Evolutionary conservation across 116 monocot genomes (phyloP).

Genomic region (Dioscorea cayenensis): DNA sequence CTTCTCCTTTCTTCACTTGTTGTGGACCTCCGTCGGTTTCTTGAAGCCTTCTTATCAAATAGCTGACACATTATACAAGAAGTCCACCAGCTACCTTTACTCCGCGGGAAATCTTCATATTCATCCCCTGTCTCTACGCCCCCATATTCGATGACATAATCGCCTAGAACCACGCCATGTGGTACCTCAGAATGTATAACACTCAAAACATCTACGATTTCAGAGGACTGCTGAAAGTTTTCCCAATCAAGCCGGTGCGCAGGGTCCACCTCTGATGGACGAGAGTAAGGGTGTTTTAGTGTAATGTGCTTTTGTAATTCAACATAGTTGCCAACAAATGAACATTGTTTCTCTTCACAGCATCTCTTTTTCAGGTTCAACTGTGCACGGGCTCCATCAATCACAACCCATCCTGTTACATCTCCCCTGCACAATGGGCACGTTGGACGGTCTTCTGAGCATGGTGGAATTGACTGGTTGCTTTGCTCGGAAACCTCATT

Average conservation of each 20-base stretch:
- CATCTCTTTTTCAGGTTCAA: slow-evolving; percentile 54
- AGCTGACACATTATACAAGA: slow-evolving; percentile 52
- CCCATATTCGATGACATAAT: slow-evolving; percentile 72
- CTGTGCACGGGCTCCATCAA: slow-evolving; percentile 56
- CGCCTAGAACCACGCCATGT: slow-evolving; percentile 60
- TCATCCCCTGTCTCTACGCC: slow-evolving; percentile 37
- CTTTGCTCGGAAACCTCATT: slow-evolving; percentile 10
- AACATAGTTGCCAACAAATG: slow-evolving; percentile 58
- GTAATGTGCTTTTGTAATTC: slow-evolving; percentile 48
- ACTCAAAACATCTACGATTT: slow-evolving; percentile 61
- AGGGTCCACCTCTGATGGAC: slow-evolving; percentile 64
- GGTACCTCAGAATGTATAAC: slow-evolving; percentile 63
- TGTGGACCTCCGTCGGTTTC: slow-evolving; percentile 22
- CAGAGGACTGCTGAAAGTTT: slow-evolving; percentile 62
- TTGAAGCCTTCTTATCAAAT: slow-evolving; percentile 39
- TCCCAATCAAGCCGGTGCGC: slow-evolving; percentile 69
- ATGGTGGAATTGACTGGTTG: slow-evolving; percentile 21
- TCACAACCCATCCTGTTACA: slow-evolving; percentile 60
- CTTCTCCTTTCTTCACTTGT: slow-evolving; percentile 18
- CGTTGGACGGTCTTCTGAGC: slow-evolving; percentile 14
- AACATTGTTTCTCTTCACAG: slow-evolving; percentile 63
- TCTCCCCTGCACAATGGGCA: slow-evolving; percentile 76
- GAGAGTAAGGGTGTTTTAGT: slow-evolving; percentile 45
- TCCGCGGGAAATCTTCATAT: slow-evolving; percentile 35
- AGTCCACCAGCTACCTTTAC: slow-evolving; percentile 43